Evolutionary conservation across 306 rosid genomes (phyloP).

Genomic region (Prinsepia uniflora): DNA sequence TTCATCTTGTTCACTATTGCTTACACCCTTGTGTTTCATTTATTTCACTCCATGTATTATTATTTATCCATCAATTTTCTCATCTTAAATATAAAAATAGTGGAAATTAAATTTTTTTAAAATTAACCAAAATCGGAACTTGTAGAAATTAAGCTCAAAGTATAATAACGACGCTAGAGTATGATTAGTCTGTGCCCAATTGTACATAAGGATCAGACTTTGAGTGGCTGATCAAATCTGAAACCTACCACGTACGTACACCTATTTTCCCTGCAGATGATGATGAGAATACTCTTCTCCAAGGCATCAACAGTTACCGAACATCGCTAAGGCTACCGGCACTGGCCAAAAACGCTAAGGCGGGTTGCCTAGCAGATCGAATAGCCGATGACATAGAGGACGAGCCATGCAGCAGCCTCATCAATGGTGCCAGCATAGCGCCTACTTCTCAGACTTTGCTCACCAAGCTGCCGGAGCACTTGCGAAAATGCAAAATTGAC

Average conservation of each 20-base stretch:
- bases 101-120: no score
- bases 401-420: constrained; percentile 33
- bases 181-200: no score
- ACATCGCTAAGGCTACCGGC: constrained; percentile 33
- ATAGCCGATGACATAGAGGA: constrained; percentile 46
- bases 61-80: no score
- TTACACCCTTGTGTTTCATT: no score
- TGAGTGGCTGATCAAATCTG: neutral
- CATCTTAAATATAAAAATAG: no score
- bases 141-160: no score
- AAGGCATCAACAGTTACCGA: constrained; percentile 60
- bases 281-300: constrained; percentile 47
- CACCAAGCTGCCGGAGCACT: constrained; percentile 25
- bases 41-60: no score
- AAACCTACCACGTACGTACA: neutral
- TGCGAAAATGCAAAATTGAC: constrained; percentile 43
- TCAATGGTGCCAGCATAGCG: constrained; percentile 29
- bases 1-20: no score
- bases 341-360: constrained; percentile 30
- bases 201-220: neutral
- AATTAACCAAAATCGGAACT: no score
- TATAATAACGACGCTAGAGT: neutral
- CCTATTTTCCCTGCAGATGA: constrained; percentile 31
- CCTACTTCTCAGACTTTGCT: constrained; percentile 24
- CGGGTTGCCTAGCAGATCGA: constrained; percentile 53